Evolutionary conservation across 768 basidiomycete species (phyloP).

Genomic region (Suillus fuscotomentosus): DNA sequence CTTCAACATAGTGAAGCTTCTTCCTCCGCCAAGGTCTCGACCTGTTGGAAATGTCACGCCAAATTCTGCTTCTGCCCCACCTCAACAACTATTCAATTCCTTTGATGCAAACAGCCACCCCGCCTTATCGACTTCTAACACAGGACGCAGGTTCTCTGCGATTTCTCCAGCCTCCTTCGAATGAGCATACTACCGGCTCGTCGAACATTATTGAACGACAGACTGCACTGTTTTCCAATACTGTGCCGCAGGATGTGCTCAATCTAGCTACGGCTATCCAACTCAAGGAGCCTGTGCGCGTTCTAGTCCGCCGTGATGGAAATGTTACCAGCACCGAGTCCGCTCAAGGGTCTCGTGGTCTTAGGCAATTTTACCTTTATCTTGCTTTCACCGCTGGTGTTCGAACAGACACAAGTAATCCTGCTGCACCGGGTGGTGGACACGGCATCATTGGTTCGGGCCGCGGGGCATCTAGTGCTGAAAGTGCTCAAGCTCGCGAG

Average conservation of each 20-base stretch:
- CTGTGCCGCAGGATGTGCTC: conserved; percentile 96
- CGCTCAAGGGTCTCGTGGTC: conserved; percentile 71
- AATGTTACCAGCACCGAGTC: conserved; percentile 72
- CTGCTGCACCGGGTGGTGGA: conserved; percentile 49
- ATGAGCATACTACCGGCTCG: conserved; percentile 33
- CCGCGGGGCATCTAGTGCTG: conserved; percentile 75
- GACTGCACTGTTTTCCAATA: conserved; percentile 95
- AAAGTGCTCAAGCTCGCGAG: conserved; percentile 83
- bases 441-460: conserved; percentile 93
- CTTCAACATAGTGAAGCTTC: conserved; percentile 85
- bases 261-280: conserved; percentile 93
- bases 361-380: conserved; percentile 96
- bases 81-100: conserved; percentile 44
- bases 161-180: conserved; percentile 48
- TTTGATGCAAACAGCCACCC: conserved; percentile 43
- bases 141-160: conserved; percentile 59
- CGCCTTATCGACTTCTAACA: conserved; percentile 32
- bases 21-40: conserved; percentile 85
- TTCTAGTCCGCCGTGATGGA: conserved; percentile 92
- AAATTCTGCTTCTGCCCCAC: conserved; percentile 29
- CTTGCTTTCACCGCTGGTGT: conserved; percentile 90
- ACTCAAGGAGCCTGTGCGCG: conserved; percentile 93
- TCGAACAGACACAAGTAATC: conserved; percentile 51
- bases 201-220: conserved; percentile 65
- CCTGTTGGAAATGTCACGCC: conserved; percentile 38